phyloP scores from a whole-genome alignment of 768 basidiomycete genomes.

The Lactarius quietus region DNA sequence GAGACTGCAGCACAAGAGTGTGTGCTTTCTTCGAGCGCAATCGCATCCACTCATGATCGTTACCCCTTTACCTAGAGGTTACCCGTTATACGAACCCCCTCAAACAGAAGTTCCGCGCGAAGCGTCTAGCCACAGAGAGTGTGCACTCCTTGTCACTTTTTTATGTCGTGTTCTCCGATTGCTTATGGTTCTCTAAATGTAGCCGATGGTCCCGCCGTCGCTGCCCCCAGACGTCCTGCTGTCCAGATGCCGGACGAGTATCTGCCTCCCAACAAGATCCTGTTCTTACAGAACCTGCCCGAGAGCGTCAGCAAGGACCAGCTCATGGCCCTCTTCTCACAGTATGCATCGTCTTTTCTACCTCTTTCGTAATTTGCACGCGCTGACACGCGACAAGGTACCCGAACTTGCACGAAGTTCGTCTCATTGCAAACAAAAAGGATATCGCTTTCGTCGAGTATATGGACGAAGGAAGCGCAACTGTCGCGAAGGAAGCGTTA shows the following conservation, averaged over 20 bases:
- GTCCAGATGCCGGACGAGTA: constrained; percentile 99
- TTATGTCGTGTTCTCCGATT: constrained; percentile 9
- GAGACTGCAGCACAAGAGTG: constrained; percentile 84
- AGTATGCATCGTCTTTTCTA: constrained; percentile 48
- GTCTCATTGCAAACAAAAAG: constrained; percentile 95
- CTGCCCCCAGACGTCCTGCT: constrained; percentile 68
- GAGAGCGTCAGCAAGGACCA: constrained; percentile 91
- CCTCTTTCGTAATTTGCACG: not conserved
- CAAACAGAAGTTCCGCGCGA: constrained; percentile 79
- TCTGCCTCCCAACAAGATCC: constrained; percentile 97
- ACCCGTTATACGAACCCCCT: constrained; percentile 89
- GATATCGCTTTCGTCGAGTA: constrained; percentile 99
- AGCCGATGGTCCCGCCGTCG: constrained; percentile 69
- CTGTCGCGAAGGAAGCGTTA: constrained; percentile 89
- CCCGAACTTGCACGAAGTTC: constrained; percentile 94
- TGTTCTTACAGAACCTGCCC: constrained; percentile 96
- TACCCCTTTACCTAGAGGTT: constrained; percentile 44
- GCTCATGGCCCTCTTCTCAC: constrained; percentile 85
- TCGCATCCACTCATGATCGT: constrained; percentile 6
- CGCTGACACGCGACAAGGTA: constrained; percentile 52
- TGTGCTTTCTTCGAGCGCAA: constrained; percentile 29
- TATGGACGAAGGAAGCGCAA: constrained; percentile 86
- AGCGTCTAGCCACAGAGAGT: constrained; percentile 82
- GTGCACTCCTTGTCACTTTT: constrained; percentile 26
- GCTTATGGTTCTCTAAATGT: constrained; percentile 11